Percentiles rank a stretch among this genome's conserved stretches.
phyloP scores from a whole-genome alignment of 495 filamentous ascomycete species.

The Hypoxylon lienhwacheense region DNA sequence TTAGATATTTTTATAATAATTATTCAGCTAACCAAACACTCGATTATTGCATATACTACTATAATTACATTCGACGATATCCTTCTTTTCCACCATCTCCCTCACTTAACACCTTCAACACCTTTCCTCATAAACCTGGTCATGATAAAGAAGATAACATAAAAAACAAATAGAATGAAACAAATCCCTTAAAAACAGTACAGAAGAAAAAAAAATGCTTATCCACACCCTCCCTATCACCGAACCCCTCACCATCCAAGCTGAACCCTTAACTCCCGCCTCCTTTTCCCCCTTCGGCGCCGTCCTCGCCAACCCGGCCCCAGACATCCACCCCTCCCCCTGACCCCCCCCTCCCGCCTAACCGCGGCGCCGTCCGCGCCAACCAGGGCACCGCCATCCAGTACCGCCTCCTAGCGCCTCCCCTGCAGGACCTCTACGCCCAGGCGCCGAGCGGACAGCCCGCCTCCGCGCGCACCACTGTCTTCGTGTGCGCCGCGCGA shows the following conservation, averaged over 20 bases:
- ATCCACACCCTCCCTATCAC: slow-evolving; percentile 22
- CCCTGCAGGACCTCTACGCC: slow-evolving; percentile 66
- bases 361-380: slow-evolving; percentile 50
- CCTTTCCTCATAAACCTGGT: no score
- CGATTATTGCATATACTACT: no score
- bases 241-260: slow-evolving; percentile 42
- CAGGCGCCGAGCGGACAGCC: slow-evolving; percentile 63
- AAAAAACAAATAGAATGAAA: slow-evolving; percentile 2
- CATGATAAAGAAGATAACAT: no score
- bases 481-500: slow-evolving; percentile 87
- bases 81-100: no score
- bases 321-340: slow-evolving; percentile 48
- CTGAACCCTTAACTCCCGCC: slow-evolving; percentile 62
- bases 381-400: slow-evolving; percentile 92
- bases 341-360: slow-evolving; percentile 13
- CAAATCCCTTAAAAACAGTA: not conserved
- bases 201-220: slow-evolving; percentile 33
- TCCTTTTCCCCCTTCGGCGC: slow-evolving; percentile 82
- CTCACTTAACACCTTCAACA: not conserved
- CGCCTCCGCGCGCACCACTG: slow-evolving; percentile 70
- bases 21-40: no score
- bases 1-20: no score
- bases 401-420: slow-evolving; percentile 71
- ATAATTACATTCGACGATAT: no score
- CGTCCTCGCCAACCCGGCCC: slow-evolving; percentile 72